Percentiles rank a stretch among this genome's conserved stretches.
These are phyloP conservation scores for Medicago lupulina DNA, from an alignment of 306 rosid species.

Conservation along the genomic window DNA sequence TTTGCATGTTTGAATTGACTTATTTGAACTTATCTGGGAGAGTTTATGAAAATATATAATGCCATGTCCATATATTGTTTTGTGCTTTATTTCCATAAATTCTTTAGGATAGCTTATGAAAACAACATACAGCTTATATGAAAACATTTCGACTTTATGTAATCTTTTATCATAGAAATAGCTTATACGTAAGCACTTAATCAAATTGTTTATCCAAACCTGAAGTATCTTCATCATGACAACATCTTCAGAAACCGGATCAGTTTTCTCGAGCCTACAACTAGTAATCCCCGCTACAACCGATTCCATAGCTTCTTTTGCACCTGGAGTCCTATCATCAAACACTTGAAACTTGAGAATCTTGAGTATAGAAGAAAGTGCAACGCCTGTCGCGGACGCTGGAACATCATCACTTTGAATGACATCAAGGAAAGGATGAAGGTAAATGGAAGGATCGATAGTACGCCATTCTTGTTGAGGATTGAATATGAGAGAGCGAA, in stretches of 20 bases:
- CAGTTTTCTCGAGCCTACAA: constrained; percentile 81
- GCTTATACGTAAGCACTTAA: not conserved
- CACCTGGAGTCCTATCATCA: constrained; percentile 68
- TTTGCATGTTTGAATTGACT: too few relatives aligned
- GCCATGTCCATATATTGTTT: not conserved
- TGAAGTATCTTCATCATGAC: constrained; percentile 86
- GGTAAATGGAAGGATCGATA: constrained; percentile 75
- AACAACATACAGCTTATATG: not conserved
- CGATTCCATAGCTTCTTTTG: constrained; percentile 60
- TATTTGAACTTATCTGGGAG: too few relatives aligned
- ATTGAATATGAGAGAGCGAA: constrained; percentile 74
- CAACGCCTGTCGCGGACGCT: constrained; percentile 69
- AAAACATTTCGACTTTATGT: not conserved
- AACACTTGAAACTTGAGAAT: constrained; percentile 72
- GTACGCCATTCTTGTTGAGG: constrained; percentile 81
- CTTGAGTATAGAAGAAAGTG: constrained; percentile 75
- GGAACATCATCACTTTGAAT: constrained; percentile 79
- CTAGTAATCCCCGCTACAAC: constrained; percentile 60
- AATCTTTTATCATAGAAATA: not conserved
- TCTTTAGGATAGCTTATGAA: not conserved
- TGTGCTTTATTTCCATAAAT: not conserved
- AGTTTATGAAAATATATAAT: too few relatives aligned
- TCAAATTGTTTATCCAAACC: constrained; percentile 7
- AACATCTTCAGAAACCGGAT: constrained; percentile 69
- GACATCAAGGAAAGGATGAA: constrained; percentile 78